A percentile compares a stretch with the other conserved stretches of the same genome.
Evolutionary conservation across 768 basidiomycete species (phyloP).

Genomic region (Lenzites betulinus): DNA sequence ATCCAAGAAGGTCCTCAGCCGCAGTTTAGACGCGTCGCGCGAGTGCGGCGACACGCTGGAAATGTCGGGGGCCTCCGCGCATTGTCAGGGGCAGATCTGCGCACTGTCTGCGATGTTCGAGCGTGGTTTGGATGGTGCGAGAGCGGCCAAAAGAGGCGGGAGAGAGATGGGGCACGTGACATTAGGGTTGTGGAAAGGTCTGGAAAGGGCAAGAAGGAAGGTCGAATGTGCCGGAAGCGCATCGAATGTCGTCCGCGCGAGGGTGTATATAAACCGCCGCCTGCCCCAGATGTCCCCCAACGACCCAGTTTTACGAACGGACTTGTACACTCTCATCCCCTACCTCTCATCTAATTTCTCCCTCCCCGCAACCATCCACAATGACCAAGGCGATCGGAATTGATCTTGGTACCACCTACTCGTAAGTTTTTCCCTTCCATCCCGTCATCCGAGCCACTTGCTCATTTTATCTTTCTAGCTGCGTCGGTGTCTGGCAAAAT

Average conservation of each 20-base stretch:
- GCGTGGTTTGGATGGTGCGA: neutral
- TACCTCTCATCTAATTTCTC: conserved; percentile 17
- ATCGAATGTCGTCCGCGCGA: conserved; percentile 21
- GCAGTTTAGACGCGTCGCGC: neutral
- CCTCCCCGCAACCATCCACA: conserved; percentile 4
- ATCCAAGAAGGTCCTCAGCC: neutral
- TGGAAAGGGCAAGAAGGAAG: conserved; percentile 26
- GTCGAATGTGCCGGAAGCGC: conserved; percentile 30
- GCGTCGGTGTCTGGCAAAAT: conserved; percentile 99
- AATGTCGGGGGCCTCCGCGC: no score
- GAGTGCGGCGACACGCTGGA: no score
- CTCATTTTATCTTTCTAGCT: conserved; percentile 49
- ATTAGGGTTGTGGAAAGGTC: conserved; percentile 16
- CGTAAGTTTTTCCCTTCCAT: conserved; percentile 49
- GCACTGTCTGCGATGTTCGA: conserved; percentile 14
- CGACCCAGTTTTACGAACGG: conserved; percentile 20
- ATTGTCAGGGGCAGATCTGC: neutral
- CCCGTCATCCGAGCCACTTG: neutral
- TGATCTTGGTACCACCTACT: conserved; percentile 92
- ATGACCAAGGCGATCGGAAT: conserved; percentile 80
- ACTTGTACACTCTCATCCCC: conserved; percentile 18
- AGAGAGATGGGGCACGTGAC: conserved; percentile 20
- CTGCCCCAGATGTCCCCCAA: conserved; percentile 15
- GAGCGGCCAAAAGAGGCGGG: no score
- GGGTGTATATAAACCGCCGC: conserved; percentile 26